Evolutionary conservation across 2,329 filamentous ascomycete genomes (phyloP).

Genomic region (Septoria linicola): DNA sequence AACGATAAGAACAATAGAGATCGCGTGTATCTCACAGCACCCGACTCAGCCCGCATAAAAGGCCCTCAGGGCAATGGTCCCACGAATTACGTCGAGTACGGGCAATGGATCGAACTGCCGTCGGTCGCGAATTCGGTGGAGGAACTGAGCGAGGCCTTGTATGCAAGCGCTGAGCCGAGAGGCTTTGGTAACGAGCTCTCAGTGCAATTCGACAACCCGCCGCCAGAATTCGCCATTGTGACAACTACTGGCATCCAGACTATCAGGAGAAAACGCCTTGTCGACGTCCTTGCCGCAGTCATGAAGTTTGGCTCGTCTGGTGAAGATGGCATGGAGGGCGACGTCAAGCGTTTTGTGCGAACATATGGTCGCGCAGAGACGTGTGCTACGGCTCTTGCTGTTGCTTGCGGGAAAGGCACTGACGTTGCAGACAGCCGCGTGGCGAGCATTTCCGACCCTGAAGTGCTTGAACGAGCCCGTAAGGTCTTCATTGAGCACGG

Average conservation of each 20-base stretch:
- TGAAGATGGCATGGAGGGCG: constrained; percentile 76
- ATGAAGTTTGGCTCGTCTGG: constrained; percentile 64
- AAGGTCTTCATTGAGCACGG: constrained; percentile 90
- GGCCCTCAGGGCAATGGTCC: constrained; percentile 40
- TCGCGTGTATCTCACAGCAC: constrained; percentile 78
- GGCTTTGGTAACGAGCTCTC: constrained; percentile 95
- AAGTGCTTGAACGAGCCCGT: constrained; percentile 80
- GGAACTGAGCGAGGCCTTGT: constrained; percentile 69
- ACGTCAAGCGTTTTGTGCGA: constrained; percentile 79
- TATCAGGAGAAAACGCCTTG: constrained; percentile 76
- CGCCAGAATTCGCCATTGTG: constrained; percentile 82
- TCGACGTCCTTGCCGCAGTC: constrained; percentile 86
- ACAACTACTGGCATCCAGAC: constrained; percentile 90
- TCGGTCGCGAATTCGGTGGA: constrained; percentile 77
- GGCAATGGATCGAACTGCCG: constrained; percentile 73
- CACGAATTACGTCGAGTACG: constrained; percentile 72
- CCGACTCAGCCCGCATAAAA: constrained; percentile 72
- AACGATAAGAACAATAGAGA: constrained; percentile 53
- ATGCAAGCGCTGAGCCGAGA: constrained; percentile 63
- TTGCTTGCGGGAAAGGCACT: constrained; percentile 89
- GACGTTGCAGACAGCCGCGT: constrained; percentile 73
- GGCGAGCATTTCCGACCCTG: constrained; percentile 72
- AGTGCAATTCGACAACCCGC: constrained; percentile 84
- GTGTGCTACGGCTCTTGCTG: constrained; percentile 84
- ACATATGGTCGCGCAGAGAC: constrained; percentile 87